Evolutionary conservation across 495 filamentous ascomycete genomes (phyloP).

Genomic region (Hamigera avellanea): DNA sequence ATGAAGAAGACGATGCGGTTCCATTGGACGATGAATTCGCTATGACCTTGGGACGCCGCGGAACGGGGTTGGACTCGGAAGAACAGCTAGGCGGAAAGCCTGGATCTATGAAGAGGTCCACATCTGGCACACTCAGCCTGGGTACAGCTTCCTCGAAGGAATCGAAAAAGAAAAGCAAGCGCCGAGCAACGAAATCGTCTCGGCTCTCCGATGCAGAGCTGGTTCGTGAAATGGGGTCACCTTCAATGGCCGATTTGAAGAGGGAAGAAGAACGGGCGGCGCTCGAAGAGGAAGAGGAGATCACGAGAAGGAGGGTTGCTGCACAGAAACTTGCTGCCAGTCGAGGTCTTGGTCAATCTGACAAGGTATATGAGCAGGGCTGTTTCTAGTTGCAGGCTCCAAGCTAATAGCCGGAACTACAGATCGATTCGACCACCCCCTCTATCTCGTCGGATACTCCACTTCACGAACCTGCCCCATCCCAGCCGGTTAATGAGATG

Average conservation of each 20-base stretch:
- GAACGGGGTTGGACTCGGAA: constrained; percentile 47
- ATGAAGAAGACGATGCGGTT: constrained; percentile 86
- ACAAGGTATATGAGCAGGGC: constrained; percentile 11
- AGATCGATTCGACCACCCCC: neutral
- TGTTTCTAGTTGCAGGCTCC: too few relatives aligned
- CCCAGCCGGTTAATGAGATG: too few relatives aligned
- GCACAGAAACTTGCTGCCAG: constrained; percentile 61
- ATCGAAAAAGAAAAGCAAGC: constrained; percentile 21
- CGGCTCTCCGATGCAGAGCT: constrained; percentile 12
- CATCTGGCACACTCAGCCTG: constrained; percentile 42
- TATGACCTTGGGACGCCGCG: constrained; percentile 57
- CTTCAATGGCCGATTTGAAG: constrained; percentile 62
- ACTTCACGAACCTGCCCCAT: too few relatives aligned
- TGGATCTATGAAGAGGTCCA: constrained; percentile 49
- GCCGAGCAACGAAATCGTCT: constrained; percentile 18
- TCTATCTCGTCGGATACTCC: too few relatives aligned
- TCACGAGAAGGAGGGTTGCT: constrained; percentile 58
- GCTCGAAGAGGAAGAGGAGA: constrained; percentile 56
- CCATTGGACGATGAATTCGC: constrained; percentile 91
- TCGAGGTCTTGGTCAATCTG: constrained; percentile 42
- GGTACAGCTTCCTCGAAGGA: constrained; percentile 43
- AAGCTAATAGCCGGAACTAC: too few relatives aligned
- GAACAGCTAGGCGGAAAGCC: constrained; percentile 62
- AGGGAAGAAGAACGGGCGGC: constrained; percentile 62
- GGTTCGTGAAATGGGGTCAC: constrained; percentile 16